Base-by-base conservation (phyloP, 306 rosid genomes). In the Rosa persica region DNA sequence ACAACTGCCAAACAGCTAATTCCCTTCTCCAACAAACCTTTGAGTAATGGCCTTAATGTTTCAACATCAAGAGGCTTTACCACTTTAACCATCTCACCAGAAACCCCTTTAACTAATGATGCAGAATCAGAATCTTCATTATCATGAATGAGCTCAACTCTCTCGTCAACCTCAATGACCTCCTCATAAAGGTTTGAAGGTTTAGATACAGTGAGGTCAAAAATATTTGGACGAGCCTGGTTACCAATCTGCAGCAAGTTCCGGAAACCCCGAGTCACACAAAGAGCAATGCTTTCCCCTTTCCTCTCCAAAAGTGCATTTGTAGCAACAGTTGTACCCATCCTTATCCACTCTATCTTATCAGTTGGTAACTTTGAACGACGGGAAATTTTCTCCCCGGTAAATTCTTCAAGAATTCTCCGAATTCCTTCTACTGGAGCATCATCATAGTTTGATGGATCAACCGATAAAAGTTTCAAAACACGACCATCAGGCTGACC, bases 291-390 rank as follows among this genome's bases (percentile, higher is more conserved):
- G 82, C 97, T 86, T 83, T 92, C 97, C 80, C 97, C 98, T 77
- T 88, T 92, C 36, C 95, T 87, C 85, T 94, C 97, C 30, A 94
- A 73, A 76, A 92, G 98, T 46, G 98, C 97, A 85, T 94, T 94
- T 19, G 97, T 94, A 3, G 97, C 97, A 70, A 92, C 97, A 57
- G 98, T 94, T 67, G 98, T 94, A 57, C 98, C 98, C 97, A 94
- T 94, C 82, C 98, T 84, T 79, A 94, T 94, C 98, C 98, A 94
- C 86, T 92, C 98, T 39, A 94, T 92, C 84, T 86, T 92, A 80
- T 89, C 91, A 0, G 97, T 92, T 7, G 97, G 97, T 69, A 94
- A 89, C 70, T 90, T 92, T 0, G 83, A 82, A 79, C 76, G 75
- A 57, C 97, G 86, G 0, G 93, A 81, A 61, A 94, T 82, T 77